Base-by-base conservation (phyloP, 2,329 filamentous ascomycete genomes). In the Thielaviopsis punctulata region DNA sequence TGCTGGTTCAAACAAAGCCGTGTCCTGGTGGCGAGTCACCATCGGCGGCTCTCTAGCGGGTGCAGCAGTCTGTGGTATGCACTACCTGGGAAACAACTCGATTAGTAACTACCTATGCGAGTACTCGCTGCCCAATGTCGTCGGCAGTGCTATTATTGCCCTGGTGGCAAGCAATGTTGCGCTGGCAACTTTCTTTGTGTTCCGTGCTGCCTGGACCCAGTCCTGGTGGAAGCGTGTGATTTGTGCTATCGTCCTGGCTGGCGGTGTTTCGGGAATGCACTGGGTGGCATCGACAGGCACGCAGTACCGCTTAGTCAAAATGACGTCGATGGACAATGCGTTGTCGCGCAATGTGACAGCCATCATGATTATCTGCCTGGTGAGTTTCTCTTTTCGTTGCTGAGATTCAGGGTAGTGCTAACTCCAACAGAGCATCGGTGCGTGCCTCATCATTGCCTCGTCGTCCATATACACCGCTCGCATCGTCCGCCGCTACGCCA, bases 181-280 rank as follows among this genome's bases (percentile, higher is more conserved):
- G 0, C 69, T 94, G 43, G 72, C 78, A 0, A 69, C 88, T 4
- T 93, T 93, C 68, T 93, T 92, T 65, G 75, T 83, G 53, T 80
- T 84, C 64, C 76, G 82, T 57, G 77, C 82, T 15, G 74, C 77
- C 15, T 94, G 86, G 86, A 84, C 82, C 48, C 82, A 81, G 59
- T 77, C 76, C 15, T 86, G 82, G 77, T 88, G 82, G 82, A 86
- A 86, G 62, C 73, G 86, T 54, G 65, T 73, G 9, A 59, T 80
- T 2, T 85, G 80, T 56, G 82, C 82, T 9, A 66, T 78, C 45
- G 65, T 88, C 18, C 71, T 93, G 41, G 83, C 84, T 8, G 71
- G 76, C 15, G 85, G 83, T 41, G 84, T 92, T 2, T 88, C 82
- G 9, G 85, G 84, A 1, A 92, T 93, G 86, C 86, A 93, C 66